Evolutionary conservation across 441 rosid genomes (phyloP), one percentile per base, ranked within the genome.

Genomic region (Erysimum cheiri): DNA sequence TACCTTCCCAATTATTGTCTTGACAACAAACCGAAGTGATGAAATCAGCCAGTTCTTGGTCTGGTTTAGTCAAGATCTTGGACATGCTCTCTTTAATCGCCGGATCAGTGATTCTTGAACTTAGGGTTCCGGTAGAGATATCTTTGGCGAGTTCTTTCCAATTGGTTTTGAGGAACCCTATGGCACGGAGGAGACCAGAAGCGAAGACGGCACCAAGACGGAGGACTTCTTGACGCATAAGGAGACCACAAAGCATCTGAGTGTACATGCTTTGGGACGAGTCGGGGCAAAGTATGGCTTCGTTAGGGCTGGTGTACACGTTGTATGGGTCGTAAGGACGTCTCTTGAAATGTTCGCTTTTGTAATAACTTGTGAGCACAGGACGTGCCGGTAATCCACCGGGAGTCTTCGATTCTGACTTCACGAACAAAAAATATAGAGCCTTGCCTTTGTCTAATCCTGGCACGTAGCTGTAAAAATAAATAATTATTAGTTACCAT

Each of bases 261-360:
- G 84, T 46, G 71, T 85, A 85, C 92, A 87, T 87, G 81, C 92
- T 84, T 65, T 87, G 92, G 64, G 81, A 82, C 10, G 92, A 82
- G 76, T 87, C 92, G 0, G 78, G 52, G 61, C 92, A 87, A 35
- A 87, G 86, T 60, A 87, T 85, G 70, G 89, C 77, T 81, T 85
- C 89, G 61, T 83, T 73, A 8, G 92, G 89, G 79, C 92, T 87
- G 1, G 92, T 87, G 84, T 87, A 84, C 22, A 82, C 85, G 35
- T 80, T 83, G 89, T 72, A 85, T 0, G 88, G 89, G 44, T 87
- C 89, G 5, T 79, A 71, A 9, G 92, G 83, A 4, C 89, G 81
- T 64, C 57, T 81, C 81, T 80, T 85, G 77, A 85, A 85, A 43
- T 84, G 89, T 12, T 82, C 82, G 48, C 92, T 87, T 69, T 82